phyloP scores from a whole-genome alignment of 2,329 filamentous ascomycete species.

The Venturia effusa region DNA sequence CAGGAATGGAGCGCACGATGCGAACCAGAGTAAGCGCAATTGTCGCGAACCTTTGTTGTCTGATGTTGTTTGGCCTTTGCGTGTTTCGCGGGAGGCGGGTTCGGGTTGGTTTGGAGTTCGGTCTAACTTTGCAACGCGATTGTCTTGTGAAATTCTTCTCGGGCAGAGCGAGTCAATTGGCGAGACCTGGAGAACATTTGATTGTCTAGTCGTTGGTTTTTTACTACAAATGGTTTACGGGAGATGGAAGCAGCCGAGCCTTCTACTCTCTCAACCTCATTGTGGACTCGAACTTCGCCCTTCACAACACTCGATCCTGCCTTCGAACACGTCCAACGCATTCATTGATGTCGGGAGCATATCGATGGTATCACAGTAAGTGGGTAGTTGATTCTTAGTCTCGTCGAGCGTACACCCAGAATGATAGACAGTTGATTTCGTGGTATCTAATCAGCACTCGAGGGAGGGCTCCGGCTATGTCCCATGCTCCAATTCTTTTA shows the following conservation, averaged over 20 bases:
- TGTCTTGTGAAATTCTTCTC: not conserved
- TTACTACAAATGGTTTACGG: not conserved
- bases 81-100: not conserved
- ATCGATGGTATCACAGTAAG: too few species aligned
- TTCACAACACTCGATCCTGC: not conserved
- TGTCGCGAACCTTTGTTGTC: constrained; percentile 4
- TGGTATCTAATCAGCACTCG: too few species aligned
- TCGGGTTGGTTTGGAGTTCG: not conserved
- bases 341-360: too few species aligned
- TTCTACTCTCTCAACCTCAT: not conserved
- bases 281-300: not conserved
- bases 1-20: not conserved
- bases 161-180: not conserved
- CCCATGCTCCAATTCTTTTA: not conserved
- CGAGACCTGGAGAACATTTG: not conserved
- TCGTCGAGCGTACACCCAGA: too few species aligned
- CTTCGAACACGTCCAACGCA: too few species aligned
- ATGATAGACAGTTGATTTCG: too few species aligned
- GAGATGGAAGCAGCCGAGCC: not conserved
- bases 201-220: not conserved
- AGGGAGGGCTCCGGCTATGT: not conserved
- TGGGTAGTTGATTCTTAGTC: too few species aligned
- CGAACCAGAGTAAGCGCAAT: not conserved
- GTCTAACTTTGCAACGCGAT: not conserved
- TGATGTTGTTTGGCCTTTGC: not conserved